phyloP scores from a whole-genome alignment of 1,284 basidiomycete species.

The Cutaneotrichosporon cavernicola region DNA sequence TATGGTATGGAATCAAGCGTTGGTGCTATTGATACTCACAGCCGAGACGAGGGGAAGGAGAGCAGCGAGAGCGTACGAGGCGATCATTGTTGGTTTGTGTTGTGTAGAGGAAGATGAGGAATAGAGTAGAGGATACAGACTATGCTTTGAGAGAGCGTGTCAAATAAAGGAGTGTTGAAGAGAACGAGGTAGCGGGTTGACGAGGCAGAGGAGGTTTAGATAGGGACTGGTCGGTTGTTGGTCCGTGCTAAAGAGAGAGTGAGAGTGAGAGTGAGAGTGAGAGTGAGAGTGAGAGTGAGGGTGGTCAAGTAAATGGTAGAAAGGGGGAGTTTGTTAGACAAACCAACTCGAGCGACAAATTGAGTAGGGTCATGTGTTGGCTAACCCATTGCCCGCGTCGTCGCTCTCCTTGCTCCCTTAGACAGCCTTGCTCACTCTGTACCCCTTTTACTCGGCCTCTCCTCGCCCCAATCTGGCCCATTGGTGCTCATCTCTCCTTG shows the following conservation, averaged over 20 bases:
- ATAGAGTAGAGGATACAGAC: not conserved
- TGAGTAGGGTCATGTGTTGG: no score
- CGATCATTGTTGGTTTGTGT: constrained; percentile 11
- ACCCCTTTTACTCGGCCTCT: no score
- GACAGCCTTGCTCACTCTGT: no score
- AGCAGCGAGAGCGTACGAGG: constrained; percentile 21
- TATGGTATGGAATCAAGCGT: no score
- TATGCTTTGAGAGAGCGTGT: constrained; percentile 8
- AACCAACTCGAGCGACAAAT: no score
- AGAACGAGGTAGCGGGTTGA: constrained; percentile 5
- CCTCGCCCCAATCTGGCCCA: no score
- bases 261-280: not conserved
- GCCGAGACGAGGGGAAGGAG: constrained; percentile 22
- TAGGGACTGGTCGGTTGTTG: not conserved
- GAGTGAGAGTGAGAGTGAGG: not conserved
- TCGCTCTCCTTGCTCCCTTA: no score
- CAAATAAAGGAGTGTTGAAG: constrained; percentile 12
- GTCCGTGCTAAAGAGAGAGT: constrained; percentile 5
- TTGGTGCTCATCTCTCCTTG: no score
- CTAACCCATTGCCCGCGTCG: no score
- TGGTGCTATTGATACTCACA: constrained; percentile 16
- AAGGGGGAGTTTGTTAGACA: no score
- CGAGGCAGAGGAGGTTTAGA: constrained; percentile 9
- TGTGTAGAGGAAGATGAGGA: not conserved
- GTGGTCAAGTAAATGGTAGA: no score